Evolutionary conservation across 2,329 filamentous ascomycete species (phyloP), one percentile per base, ranked within the genome.

Genomic region (Colletotrichum somersetense): DNA sequence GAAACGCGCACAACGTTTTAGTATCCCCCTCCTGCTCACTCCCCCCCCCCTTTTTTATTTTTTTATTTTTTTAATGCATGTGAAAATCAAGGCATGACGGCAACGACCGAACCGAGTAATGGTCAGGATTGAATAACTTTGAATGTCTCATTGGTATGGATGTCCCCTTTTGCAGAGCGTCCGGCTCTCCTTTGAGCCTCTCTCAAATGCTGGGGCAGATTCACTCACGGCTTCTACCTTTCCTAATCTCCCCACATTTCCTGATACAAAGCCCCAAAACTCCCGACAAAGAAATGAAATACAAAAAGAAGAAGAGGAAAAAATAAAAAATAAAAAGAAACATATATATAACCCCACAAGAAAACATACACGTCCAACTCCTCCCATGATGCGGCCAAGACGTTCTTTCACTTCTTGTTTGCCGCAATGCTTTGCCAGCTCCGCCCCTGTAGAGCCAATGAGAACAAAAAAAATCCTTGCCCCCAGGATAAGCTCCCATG

Each of bases 141-240:
- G 30, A 63, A 63, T 63, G n/a, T 63, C 56, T 62, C 23, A 67
- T 57, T 63, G 67, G 50, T 67, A 71, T 71, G 42, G 48, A 18
- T 62, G 26, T 50, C 42, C 46, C n/a, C n/a, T 30, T 66, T 44
- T 30, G 6, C 26, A 58, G 63, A 62, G 56, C 63, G 33, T 16
- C 8, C 14, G 62, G 46, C n/a, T 48, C 14, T 46, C 14, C 61
- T 30, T 50, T 42, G 26, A 48, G 30, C 44, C n/a, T 48, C 30
- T 44, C 42, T 38, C 30, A 50, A 62, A 23, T 62, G 44, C 59
- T 38, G 30, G 44, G 40, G 59, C n/a, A 35, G 3, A 26, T 38
- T n/a, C 53, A n/a, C 20, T n/a, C 53, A 38, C 20, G 18, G 53
- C 20, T 20, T 48, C 20, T 26, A 18, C 50, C 26, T 3, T 10